Conservation (phyloP, 306 rosid genomes). For the Alnus glutinosa region DNA sequence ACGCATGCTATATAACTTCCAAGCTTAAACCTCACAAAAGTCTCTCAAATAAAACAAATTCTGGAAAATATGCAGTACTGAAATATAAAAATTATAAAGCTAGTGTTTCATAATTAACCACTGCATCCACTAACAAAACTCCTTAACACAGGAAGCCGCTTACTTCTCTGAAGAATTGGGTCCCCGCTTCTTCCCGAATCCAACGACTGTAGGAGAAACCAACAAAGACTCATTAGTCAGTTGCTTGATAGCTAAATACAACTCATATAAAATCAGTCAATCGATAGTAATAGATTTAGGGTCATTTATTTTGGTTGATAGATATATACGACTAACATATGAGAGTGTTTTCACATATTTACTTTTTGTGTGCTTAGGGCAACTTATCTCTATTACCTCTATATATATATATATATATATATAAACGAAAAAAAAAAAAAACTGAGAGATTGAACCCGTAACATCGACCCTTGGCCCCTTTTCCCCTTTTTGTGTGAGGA, state of each 20-base stretch:
- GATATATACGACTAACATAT: no score
- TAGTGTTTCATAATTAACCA: not conserved
- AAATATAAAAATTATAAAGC: not conserved
- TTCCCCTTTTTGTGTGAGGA: not conserved
- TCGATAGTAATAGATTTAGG: not conserved
- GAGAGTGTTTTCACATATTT: no score
- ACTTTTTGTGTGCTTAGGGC: no score
- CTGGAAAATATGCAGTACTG: not conserved
- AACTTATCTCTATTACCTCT: no score
- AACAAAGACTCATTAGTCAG: not conserved
- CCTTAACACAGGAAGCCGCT: not conserved
- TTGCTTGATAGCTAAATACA: not conserved
- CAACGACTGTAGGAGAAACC: slow-evolving; percentile 1
- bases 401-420: no score
- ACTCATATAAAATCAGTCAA: not conserved
- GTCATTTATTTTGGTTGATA: no score
- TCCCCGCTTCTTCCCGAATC: slow-evolving; percentile 19
- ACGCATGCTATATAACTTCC: not conserved
- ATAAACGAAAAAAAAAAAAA: no score
- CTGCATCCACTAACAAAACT: slow-evolving; percentile 1
- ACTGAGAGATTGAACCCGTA: not conserved
- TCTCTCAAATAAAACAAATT: not conserved
- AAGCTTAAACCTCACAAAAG: not conserved
- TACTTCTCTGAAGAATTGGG: slow-evolving; percentile 27
- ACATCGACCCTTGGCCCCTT: no score